Conservation (phyloP, 2,329 filamentous ascomycete species). For the Stagonosporopsis cucurbitacearum region DNA sequence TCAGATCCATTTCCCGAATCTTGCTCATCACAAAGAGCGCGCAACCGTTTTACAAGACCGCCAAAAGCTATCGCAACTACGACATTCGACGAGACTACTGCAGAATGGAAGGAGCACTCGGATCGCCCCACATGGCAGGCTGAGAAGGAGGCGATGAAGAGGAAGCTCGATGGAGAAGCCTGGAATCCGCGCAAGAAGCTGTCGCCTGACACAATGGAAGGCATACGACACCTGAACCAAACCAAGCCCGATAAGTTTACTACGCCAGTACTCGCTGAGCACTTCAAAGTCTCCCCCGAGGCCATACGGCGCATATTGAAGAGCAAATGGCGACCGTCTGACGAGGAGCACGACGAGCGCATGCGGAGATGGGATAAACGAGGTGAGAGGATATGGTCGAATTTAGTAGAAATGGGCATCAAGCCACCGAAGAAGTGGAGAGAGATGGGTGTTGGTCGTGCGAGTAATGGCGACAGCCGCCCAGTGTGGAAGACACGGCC, state of each 20-base stretch:
- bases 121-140: conserved; percentile 68
- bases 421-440: conserved; percentile 63
- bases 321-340: conserved; percentile 72
- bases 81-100: conserved; percentile 12
- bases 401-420: conserved; percentile 58
- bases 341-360: conserved; percentile 54
- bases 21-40: conserved; percentile 1
- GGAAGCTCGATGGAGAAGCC: conserved; percentile 76
- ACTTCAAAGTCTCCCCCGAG: conserved; percentile 88
- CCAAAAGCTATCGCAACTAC: conserved; percentile 15
- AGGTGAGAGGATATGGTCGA: conserved; percentile 57
- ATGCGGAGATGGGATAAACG: conserved; percentile 56
- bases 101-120: conserved; percentile 11
- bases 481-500: conserved; percentile 44
- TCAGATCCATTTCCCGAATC: conserved; percentile 8
- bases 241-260: conserved; percentile 80
- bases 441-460: conserved; percentile 52
- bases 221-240: conserved; percentile 81
- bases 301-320: conserved; percentile 85
- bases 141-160: conserved; percentile 75
- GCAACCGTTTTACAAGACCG: conserved; percentile 1
- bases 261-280: conserved; percentile 72
- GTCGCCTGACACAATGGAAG: conserved; percentile 90
- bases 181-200: conserved; percentile 87
- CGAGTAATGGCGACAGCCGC: conserved; percentile 29